These are phyloP conservation scores for Ascoidea asiatica DNA, from an alignment of 805 yeast species.

Conservation along the genomic window DNA sequence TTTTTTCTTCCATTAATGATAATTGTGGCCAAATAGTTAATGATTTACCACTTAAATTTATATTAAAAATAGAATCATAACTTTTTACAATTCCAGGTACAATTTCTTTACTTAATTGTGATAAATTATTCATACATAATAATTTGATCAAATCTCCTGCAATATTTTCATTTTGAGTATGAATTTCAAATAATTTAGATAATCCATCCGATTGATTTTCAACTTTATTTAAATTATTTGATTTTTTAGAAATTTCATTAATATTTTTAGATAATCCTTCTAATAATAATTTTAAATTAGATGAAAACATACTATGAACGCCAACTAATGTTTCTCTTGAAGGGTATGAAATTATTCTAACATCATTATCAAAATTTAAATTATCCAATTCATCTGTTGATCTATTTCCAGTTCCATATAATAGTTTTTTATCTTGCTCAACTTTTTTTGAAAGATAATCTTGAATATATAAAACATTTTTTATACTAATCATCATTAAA, in stretches of 20 bases:
- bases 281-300: constrained; percentile 20
- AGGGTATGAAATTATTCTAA: constrained; percentile 18
- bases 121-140: constrained; percentile 15
- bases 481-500: constrained; percentile 20
- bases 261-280: constrained; percentile 17
- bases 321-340: constrained; percentile 16
- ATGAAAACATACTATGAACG: constrained; percentile 21
- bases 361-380: neutral
- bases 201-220: neutral
- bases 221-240: neutral
- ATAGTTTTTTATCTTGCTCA: constrained; percentile 9
- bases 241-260: constrained; percentile 2
- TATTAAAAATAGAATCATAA: constrained; percentile 37
- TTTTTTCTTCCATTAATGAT: constrained; percentile 31
- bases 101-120: constrained; percentile 25
- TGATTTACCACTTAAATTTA: constrained; percentile 32
- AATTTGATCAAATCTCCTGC: constrained; percentile 9
- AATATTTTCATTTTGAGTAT: constrained; percentile 3
- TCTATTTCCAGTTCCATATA: constrained; percentile 1
- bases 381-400: neutral
- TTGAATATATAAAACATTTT: constrained; percentile 7
- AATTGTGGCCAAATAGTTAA: constrained; percentile 22
- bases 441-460: constrained; percentile 7
- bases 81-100: constrained; percentile 34
- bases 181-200: neutral